Evolutionary conservation across 768 basidiomycete genomes (phyloP).

Genomic region (Tulasnella sp.): DNA sequence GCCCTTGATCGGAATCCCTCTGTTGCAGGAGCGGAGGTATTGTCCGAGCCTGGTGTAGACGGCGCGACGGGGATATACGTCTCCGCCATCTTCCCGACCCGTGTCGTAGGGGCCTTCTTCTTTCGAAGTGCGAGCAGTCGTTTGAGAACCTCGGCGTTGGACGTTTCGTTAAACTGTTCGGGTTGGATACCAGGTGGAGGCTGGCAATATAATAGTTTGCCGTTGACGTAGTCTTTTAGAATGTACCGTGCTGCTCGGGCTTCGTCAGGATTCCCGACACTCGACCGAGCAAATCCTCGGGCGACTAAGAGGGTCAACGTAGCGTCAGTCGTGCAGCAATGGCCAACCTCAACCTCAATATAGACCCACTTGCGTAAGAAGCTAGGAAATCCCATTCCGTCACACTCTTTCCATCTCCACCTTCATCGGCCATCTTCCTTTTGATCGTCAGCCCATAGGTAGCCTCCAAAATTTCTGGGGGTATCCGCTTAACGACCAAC

Average conservation of each 20-base stretch:
- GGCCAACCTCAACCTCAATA: neutral
- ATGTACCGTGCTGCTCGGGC: constrained; percentile 86
- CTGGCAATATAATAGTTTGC: constrained; percentile 83
- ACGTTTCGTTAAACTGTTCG: constrained; percentile 65
- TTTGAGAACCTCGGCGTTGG: constrained; percentile 51
- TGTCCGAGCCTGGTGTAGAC: constrained; percentile 19
- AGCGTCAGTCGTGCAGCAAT: constrained; percentile 6
- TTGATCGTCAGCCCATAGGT: constrained; percentile 80
- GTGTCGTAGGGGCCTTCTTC: constrained; percentile 81
- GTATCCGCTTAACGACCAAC: constrained; percentile 70
- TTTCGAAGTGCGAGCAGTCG: constrained; percentile 53
- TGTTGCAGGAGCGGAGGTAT: constrained; percentile 7
- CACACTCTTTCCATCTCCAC: constrained; percentile 57
- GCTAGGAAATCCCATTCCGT: constrained; percentile 76
- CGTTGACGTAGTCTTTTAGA: constrained; percentile 95
- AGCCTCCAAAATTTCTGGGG: constrained; percentile 76
- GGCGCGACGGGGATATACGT: constrained; percentile 50
- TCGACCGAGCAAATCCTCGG: constrained; percentile 83
- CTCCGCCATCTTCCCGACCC: constrained; percentile 75
- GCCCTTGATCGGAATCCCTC: constrained; percentile 51
- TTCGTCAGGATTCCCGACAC: constrained; percentile 96
- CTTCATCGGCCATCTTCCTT: constrained; percentile 60
- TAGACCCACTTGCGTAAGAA: constrained; percentile 90
- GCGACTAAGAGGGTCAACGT: constrained; percentile 54
- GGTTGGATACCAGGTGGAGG: constrained; percentile 59